Evolutionary conservation across 2,329 filamentous ascomycete genomes (phyloP).

Genomic region (Boeremia exigua): DNA sequence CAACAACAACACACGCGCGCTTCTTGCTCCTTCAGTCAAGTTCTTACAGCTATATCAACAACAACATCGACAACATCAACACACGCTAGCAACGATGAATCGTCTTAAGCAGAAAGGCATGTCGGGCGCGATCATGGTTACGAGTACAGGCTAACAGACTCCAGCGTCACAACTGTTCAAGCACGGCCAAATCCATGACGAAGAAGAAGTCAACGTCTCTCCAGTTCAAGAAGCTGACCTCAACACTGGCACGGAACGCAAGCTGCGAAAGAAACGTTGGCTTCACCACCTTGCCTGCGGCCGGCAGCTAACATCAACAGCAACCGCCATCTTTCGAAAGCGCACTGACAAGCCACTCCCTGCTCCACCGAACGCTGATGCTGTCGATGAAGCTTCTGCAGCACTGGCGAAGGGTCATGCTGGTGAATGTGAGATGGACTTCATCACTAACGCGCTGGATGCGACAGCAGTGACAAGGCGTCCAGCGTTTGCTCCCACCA

Average conservation of each 20-base stretch:
- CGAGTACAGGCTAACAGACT: not conserved
- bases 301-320: slow-evolving; percentile 9
- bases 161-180: slow-evolving; percentile 33
- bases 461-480: not conserved
- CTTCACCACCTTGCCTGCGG: not conserved
- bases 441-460: not conserved
- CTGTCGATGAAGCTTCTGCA: not conserved
- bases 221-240: slow-evolving; percentile 8
- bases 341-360: not conserved
- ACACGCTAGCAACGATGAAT: slow-evolving; percentile 19
- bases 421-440: not conserved
- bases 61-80: not conserved
- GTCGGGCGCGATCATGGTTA: not conserved
- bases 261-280: slow-evolving; percentile 26
- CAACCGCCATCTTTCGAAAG: slow-evolving; percentile 8
- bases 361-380: not conserved
- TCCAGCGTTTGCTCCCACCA: not conserved
- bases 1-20: no score
- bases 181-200: slow-evolving; percentile 23
- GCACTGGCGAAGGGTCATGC: not conserved
- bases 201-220: slow-evolving; percentile 17
- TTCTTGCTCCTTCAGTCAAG: no score
- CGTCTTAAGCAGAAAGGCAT: slow-evolving; percentile 29
- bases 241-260: slow-evolving; percentile 23
- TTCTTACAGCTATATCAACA: not conserved